Evolutionary conservation across 192 early-diverging fungal species (phyloP).

Genomic region (Kickxella alabastrina): DNA sequence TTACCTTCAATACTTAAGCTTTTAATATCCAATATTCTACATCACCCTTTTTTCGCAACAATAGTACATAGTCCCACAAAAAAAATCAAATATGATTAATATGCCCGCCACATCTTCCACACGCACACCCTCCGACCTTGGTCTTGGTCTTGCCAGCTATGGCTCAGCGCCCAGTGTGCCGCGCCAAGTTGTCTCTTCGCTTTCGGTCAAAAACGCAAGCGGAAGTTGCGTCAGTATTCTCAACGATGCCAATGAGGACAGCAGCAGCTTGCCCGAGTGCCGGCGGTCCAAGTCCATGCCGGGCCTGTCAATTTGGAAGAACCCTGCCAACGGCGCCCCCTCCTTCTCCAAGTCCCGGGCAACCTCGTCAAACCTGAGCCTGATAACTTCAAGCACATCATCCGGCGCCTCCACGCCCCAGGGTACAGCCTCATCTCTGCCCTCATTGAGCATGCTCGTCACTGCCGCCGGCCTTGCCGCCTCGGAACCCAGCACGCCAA

Average conservation of each 20-base stretch:
- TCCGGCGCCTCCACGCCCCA: conserved; percentile 6
- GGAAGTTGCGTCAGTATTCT: conserved; percentile 12
- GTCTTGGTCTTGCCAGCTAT: background rate
- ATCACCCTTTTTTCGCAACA: too few relatives aligned
- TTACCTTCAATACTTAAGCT: too few relatives aligned
- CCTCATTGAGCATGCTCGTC: conserved; percentile 5
- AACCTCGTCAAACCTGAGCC: background rate
- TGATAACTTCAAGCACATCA: background rate
- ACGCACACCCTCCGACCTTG: background rate
- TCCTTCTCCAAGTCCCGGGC: conserved; percentile 1
- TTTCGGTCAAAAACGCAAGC: conserved; percentile 13
- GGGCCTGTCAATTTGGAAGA: background rate
- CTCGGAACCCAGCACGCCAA: background rate
- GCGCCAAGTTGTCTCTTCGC: conserved; percentile 6
- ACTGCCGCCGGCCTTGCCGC: conserved; percentile 2
- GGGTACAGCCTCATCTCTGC: conserved; percentile 3
- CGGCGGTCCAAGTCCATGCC: conserved; percentile 5
- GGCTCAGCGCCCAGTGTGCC: background rate
- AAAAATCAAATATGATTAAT: too few relatives aligned
- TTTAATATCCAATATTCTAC: too few relatives aligned
- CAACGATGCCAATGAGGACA: conserved; percentile 5
- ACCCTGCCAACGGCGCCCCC: background rate
- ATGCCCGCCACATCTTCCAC: conserved; percentile 3
- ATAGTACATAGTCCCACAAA: too few relatives aligned
- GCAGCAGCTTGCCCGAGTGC: background rate